Evolutionary conservation across 352 stramenopile species (phyloP), one percentile per base, ranked within the genome.

Genomic region (Phytophthora nicotianae): DNA sequence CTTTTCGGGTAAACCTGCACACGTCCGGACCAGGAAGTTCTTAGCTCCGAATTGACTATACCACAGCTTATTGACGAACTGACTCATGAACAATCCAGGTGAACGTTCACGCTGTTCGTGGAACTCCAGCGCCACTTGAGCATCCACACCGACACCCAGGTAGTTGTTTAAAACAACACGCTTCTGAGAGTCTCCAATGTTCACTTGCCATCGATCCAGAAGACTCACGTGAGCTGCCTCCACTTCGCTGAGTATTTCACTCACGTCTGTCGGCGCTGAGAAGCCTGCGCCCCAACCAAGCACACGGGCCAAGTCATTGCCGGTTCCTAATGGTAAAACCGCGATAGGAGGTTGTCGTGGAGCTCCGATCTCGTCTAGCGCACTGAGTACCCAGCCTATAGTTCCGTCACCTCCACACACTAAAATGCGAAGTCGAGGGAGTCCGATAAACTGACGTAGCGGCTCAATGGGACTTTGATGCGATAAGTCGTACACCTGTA

Each of bases 341-440:
- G 92, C 97, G 41, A 99, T 97, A 0, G 97, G 93, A 10, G 96
- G 97, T 63, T 93, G 83, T 7, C 86, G 75, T 61, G 52, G 59
- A 14, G 68, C 65, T 3, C 72, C 69, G 23, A 93, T 73, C 62
- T 93, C 82, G 47, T 95, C 88, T 11, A 96, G 63, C 2, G 84
- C 77, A 13, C 83, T 74, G 0, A 96, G 63, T 1, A 98, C 90
- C 94, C 93, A 98, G 32, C 89, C 94, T 0, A 98, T 89, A 13
- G 95, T 98, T 48, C 95, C 95, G 68, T 99, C 96, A 13, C 96
- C 96, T 27, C 96, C 96, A 68, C 96, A 99, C 37, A 98, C 89
- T 26, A 98, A 74, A 51, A 99, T 93, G 9, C 96, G 86, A 9
- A 98, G 77, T 5, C 89, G 74, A 14, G 80, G 85, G 2, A 98